These are phyloP conservation scores for Aspergillus sp. DNA, from an alignment of 2,329 filamentous ascomycete genomes.

Conservation along the genomic window DNA sequence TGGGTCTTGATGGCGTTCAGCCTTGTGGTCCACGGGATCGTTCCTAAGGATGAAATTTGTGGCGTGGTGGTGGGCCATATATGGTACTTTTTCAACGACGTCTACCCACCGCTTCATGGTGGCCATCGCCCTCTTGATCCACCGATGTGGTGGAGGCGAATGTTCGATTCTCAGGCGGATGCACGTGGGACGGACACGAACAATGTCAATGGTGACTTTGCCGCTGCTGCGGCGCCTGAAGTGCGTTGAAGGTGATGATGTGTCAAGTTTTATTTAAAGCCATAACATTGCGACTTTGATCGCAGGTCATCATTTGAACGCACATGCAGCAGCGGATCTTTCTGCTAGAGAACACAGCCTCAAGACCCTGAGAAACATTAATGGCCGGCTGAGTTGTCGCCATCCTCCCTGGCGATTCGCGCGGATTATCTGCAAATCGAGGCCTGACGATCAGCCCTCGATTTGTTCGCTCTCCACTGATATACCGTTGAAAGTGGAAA, in stretches of 20 bases:
- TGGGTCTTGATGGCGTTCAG: constrained; percentile 95
- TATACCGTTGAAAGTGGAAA: no score
- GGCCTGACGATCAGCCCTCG: no score
- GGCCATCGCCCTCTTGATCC: constrained; percentile 82
- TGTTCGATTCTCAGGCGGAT: constrained; percentile 55
- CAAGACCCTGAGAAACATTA: no score
- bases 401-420: no score
- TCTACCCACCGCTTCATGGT: constrained; percentile 85
- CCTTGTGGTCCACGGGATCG: constrained; percentile 76
- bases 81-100: constrained; percentile 97
- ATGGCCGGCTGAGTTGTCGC: no score
- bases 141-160: constrained; percentile 77
- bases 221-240: constrained; percentile 27
- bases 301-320: background rate
- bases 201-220: constrained; percentile 27
- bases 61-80: constrained; percentile 91
- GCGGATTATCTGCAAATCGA: no score
- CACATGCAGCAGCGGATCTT: background rate
- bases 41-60: constrained; percentile 94
- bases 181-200: constrained; percentile 17
- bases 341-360: no score
- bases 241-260: constrained; percentile 12
- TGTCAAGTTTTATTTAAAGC: background rate
- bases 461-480: no score
- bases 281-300: no score